phyloP scores from a whole-genome alignment of 371 early-diverging fungal species.

The Mortierella sp. region DNA sequence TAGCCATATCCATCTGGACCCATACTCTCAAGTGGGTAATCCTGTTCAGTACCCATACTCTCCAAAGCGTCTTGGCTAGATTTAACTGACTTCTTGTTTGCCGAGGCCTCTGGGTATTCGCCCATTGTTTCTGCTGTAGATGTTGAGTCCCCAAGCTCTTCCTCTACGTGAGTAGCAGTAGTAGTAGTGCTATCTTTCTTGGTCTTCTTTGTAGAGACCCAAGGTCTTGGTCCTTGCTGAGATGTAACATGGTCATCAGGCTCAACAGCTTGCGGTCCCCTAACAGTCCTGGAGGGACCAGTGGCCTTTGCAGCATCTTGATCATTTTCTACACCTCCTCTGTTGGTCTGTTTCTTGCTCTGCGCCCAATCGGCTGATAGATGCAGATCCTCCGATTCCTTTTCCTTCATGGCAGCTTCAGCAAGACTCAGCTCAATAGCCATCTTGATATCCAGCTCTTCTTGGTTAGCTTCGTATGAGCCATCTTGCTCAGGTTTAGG shows the following conservation, averaged over 20 bases:
- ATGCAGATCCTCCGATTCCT: slow-evolving; percentile 26
- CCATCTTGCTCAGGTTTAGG: neutral
- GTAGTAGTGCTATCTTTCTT: slow-evolving; percentile 15
- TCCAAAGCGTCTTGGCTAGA: slow-evolving; percentile 3
- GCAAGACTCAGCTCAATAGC: slow-evolving; percentile 40
- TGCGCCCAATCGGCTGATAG: slow-evolving; percentile 33
- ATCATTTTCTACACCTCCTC: neutral
- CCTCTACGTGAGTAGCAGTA: neutral
- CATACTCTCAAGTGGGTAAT: slow-evolving; percentile 36
- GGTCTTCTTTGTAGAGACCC: slow-evolving; percentile 19
- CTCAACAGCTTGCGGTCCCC: slow-evolving; percentile 24
- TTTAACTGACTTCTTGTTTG: slow-evolving; percentile 3
- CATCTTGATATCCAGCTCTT: slow-evolving; percentile 31
- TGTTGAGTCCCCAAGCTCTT: slow-evolving; percentile 26
- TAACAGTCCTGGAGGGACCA: slow-evolving; percentile 7
- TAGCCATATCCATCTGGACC: slow-evolving; percentile 14
- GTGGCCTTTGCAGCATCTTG: slow-evolving; percentile 17
- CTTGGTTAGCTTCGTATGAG: neutral
- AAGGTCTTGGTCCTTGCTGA: slow-evolving; percentile 30
- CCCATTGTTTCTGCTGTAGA: slow-evolving; percentile 12
- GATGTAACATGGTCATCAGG: slow-evolving; percentile 10
- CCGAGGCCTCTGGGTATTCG: neutral
- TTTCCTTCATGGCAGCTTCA: neutral
- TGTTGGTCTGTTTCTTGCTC: neutral
- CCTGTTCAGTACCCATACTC: slow-evolving; percentile 8